phyloP scores from a whole-genome alignment of 106 monocot genomes.

The Alisma plantagoaquatica region DNA sequence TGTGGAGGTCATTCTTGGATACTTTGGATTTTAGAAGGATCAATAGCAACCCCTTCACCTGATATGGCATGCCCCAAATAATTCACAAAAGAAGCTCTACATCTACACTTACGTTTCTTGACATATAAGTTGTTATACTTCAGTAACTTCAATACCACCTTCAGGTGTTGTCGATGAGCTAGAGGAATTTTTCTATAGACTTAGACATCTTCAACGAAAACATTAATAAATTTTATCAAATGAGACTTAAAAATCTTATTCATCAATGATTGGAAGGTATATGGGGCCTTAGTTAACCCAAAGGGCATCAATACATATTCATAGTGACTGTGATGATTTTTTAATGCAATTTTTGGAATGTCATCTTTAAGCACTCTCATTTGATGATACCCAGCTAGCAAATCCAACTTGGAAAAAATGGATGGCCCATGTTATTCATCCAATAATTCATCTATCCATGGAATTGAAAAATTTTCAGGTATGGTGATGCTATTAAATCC shows the following conservation, averaged over 20 bases:
- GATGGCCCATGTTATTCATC: slow-evolving; percentile 3
- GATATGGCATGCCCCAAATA: no score
- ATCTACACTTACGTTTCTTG: no score
- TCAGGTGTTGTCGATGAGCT: neutral
- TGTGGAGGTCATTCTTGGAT: no score
- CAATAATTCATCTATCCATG: slow-evolving; percentile 8
- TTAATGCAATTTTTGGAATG: neutral
- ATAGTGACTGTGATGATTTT: neutral
- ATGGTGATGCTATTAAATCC: slow-evolving; percentile 1
- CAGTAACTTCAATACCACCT: neutral
- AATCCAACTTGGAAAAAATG: slow-evolving; percentile 6
- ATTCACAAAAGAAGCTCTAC: no score
- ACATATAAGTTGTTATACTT: neutral
- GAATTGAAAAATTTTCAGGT: slow-evolving; percentile 3
- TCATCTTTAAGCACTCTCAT: neutral
- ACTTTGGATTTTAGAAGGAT: no score
- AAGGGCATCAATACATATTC: slow-evolving; percentile 5
- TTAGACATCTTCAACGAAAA: slow-evolving; percentile 1
- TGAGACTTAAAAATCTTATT: no score
- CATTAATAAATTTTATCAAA: neutral
- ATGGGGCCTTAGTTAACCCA: neutral
- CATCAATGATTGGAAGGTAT: neutral
- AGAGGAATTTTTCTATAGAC: neutral
- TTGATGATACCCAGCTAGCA: slow-evolving; percentile 7
- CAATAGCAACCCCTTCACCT: no score